Evolutionary conservation across 1,139 yeast genomes (phyloP), one percentile per base, ranked within the genome.

Genomic region (Diutina sp.): DNA sequence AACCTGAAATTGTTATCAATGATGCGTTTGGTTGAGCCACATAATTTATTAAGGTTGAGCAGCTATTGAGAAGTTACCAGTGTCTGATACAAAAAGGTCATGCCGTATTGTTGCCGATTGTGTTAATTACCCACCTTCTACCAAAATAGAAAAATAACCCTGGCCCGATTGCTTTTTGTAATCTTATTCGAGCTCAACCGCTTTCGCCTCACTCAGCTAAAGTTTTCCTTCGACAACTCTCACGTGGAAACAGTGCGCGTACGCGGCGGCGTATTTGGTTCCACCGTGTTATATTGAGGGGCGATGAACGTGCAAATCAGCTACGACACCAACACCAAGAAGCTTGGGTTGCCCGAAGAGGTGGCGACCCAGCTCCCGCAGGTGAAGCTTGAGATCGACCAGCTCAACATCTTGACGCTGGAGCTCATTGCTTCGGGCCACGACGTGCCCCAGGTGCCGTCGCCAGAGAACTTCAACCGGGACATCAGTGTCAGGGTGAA

Each of bases 391-490:
- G 88, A 85, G 57, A 66, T 85, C 29, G 73, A 74, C 21, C 91
- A 85, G 65, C 72, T 89, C 58, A 89, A 90, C 69, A 74, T 78
- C 18, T 69, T 90, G 57, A 74, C 84, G 21, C 69, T 77, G 46
- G 87, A 87, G 61, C 69, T 87, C 57, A 77, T 86, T 48, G 78
- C 78, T 51, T 70, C 77, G 57, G 84, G 83, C 51, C 73, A 81
- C 30, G 93, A 87, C 57, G 82, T 88, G 12, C 88, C 88, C 46
- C 90, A 95, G 9, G 78, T 80, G 21, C 82, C 85, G n/a, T 65
- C 78, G 0, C 70, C 71, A 21, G 83, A 80, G 56, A 69, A 68
- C 30, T 80, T 77, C 70, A 78, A 80, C 63, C 81, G 82, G 59
- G 83, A 82, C 60, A 68, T 87, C 60, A 76, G 85, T 18, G 79